These are phyloP conservation scores for Pulveroboletus sp. DNA, from an alignment of 768 basidiomycete species.

Conservation along the genomic window DNA sequence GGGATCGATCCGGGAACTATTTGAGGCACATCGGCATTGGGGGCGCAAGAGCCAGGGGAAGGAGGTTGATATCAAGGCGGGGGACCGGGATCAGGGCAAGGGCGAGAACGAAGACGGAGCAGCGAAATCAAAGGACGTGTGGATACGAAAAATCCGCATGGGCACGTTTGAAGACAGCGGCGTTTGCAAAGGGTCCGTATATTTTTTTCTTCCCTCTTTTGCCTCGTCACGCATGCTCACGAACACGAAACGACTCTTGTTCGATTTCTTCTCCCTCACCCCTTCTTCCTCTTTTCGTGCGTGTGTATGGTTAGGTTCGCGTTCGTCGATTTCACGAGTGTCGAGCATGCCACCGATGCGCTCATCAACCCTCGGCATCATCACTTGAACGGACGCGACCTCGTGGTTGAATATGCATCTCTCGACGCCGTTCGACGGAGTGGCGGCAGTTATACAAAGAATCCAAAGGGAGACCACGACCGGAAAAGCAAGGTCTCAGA, in stretches of 20 bases:
- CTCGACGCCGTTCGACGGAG: constrained; percentile 84
- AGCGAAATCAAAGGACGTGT: constrained; percentile 32
- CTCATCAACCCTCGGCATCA: constrained; percentile 85
- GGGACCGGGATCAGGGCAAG: constrained; percentile 11
- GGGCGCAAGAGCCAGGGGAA: constrained; percentile 32
- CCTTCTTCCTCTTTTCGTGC: too few relatives aligned
- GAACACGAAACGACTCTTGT: neutral
- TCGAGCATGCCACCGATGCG: constrained; percentile 74
- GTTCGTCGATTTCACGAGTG: constrained; percentile 84
- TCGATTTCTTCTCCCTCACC: too few relatives aligned
- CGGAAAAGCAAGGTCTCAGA: constrained; percentile 7
- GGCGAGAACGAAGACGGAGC: neutral
- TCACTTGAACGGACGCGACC: constrained; percentile 72
- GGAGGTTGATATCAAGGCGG: constrained; percentile 30
- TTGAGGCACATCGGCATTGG: constrained; percentile 54
- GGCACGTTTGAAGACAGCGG: constrained; percentile 97
- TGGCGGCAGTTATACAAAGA: constrained; percentile 31
- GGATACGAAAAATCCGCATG: constrained; percentile 83
- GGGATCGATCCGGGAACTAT: constrained; percentile 61
- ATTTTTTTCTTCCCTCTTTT: neutral
- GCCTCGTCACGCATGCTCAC: neutral
- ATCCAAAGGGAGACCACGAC: constrained; percentile 22
- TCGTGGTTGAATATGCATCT: constrained; percentile 87
- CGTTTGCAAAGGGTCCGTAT: constrained; percentile 87
- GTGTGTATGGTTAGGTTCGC: constrained; percentile 61